Percentiles rank a stretch among this genome's conserved stretches.
phyloP scores from a whole-genome alignment of 1,284 basidiomycete genomes.

The Cryptococcus sp. region DNA sequence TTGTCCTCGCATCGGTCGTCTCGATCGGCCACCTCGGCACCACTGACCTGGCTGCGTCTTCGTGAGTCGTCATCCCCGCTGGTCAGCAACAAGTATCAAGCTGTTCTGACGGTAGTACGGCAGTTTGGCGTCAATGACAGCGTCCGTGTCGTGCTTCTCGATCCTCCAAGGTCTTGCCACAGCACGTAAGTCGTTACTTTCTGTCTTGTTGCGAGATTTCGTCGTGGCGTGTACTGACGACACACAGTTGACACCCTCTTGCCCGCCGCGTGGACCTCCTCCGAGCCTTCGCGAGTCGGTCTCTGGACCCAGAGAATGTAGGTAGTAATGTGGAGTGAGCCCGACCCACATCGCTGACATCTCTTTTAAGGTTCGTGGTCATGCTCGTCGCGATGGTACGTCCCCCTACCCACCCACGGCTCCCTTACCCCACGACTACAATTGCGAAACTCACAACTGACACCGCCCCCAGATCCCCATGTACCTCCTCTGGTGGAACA shows the following conservation, averaged over 20 bases:
- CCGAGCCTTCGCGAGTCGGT: slow-evolving; percentile 76
- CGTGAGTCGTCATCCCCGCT: slow-evolving; percentile 39
- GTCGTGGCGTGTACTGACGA: neutral
- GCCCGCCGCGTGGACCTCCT: slow-evolving; percentile 84
- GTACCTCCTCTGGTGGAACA: slow-evolving; percentile 65
- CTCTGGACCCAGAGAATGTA: slow-evolving; percentile 85
- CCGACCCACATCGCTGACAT: slow-evolving; percentile 1
- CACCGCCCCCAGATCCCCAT: slow-evolving; percentile 34
- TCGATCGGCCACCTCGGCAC: slow-evolving; percentile 81
- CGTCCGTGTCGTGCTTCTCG: slow-evolving; percentile 65
- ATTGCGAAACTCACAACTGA: neutral
- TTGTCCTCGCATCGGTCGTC: slow-evolving; percentile 55
- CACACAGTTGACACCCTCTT: slow-evolving; percentile 72
- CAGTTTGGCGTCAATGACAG: slow-evolving; percentile 76
- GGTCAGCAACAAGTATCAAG: too few relatives aligned
- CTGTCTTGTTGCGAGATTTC: neutral
- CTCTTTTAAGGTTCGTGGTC: slow-evolving; percentile 58
- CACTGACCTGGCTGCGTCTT: slow-evolving; percentile 67
- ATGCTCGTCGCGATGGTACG: slow-evolving; percentile 55
- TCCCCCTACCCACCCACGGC: neutral
- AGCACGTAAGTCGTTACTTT: slow-evolving; percentile 52
- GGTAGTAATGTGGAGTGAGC: slow-evolving; percentile 33
- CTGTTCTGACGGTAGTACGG: slow-evolving; percentile 21
- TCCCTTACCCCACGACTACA: neutral
- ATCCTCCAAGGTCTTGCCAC: slow-evolving; percentile 81